Conservation (phyloP, 768 basidiomycete species). For the Termitomyces sp. region DNA sequence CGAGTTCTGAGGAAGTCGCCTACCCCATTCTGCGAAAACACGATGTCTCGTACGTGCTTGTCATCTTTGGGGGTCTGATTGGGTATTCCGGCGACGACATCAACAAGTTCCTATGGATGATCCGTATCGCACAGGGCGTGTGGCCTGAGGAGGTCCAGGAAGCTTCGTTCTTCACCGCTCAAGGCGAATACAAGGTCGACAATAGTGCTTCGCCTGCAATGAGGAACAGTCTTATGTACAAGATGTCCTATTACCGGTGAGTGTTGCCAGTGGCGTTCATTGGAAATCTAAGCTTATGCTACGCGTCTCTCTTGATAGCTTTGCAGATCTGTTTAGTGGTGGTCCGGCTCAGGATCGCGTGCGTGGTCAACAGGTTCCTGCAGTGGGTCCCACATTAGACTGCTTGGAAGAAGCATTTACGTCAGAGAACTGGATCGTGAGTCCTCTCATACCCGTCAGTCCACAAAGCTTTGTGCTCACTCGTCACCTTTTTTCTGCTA, state of each 20-base stretch:
- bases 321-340: slow-evolving; percentile 79
- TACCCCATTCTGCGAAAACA: slow-evolving; percentile 97
- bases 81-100: slow-evolving; percentile 99
- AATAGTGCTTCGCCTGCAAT: slow-evolving; percentile 79
- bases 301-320: slow-evolving; percentile 37
- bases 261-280: slow-evolving; percentile 7
- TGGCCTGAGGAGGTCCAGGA: slow-evolving; percentile 99
- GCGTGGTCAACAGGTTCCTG: slow-evolving; percentile 78
- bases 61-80: slow-evolving; percentile 95
- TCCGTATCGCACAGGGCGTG: slow-evolving; percentile 88
- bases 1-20: slow-evolving; percentile 86
- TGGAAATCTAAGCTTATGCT: not conserved
- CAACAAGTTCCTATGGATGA: slow-evolving; percentile 99
- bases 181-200: slow-evolving; percentile 93
- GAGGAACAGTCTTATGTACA: slow-evolving; percentile 98
- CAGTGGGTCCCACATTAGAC: slow-evolving; percentile 74
- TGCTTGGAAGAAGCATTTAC: slow-evolving; percentile 97
- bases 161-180: slow-evolving; percentile 84
- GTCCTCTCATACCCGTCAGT: slow-evolving; percentile 18
- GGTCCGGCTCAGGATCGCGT: slow-evolving; percentile 78
- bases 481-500: slow-evolving; percentile 3
- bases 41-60: slow-evolving; percentile 93
- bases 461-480: not conserved
- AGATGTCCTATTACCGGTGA: slow-evolving; percentile 95
- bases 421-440: slow-evolving; percentile 98